Evolutionary conservation across 1,139 yeast species (phyloP), one percentile per base, ranked within the genome.

Genomic region (Saccharomyces uvarum): DNA sequence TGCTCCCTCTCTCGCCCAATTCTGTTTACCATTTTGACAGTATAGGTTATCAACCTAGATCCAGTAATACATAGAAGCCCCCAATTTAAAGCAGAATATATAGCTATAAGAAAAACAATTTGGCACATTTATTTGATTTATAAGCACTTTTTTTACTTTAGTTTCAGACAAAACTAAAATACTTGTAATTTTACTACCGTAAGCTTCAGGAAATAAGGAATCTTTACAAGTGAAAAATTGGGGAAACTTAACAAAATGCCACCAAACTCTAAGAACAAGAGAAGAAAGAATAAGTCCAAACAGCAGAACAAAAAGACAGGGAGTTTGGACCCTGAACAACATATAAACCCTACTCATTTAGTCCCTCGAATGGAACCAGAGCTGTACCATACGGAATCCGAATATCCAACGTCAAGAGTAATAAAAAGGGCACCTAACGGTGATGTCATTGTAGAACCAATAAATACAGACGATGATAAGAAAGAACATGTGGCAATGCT

Each of bases 401-500:
- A 83, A 14, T 86, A 86, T 66, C 95, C 95, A 1, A 77, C 81
- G 4, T 83, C 89, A 2, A 69, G 95, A 56, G 84, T 86, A 2
- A 83, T 86, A 59, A 85, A 83, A 64, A 86, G 84, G 66, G 86
- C 82, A 1, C 78, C 86, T 2, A 83, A 85, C 66, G 95, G 93
- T 2, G 87, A 84, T 63, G 87, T 86, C 28, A 77, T 86, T 58
- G 87, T 87, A 2, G 75, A 75, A 57, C 70, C 76, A 41, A 64
- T 73, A 42, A 56, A 59, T 11, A 33, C 51, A 31, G 49, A 50
- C 26, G 52, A 53, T 21, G 51, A 49, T 42, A 51, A 50, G 14
- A 42, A 53, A n/a, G 32, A 8, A 21, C 54, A 33, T 46, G 52
- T 3, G 70, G 75, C n/a, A 85, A 82, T 62, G 86, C 85, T 63